Percentiles rank a stretch among this genome's conserved stretches.
Evolutionary conservation across 257 asterid genomes (phyloP).

Genomic region (Buddleja alternifolia): DNA sequence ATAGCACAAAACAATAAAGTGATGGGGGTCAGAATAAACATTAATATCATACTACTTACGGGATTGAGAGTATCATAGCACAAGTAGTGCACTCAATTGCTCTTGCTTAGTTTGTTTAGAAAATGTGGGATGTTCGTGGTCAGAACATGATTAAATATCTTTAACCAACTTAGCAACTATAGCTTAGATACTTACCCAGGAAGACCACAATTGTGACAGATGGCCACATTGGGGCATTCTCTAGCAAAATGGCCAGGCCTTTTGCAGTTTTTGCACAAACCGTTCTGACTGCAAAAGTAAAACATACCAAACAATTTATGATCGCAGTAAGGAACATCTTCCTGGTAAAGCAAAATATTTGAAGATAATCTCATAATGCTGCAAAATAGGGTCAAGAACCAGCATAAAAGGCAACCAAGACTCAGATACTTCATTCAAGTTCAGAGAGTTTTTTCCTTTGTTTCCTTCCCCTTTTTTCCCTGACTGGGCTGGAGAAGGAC

Average conservation of each 20-base stretch:
- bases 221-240: slow-evolving; percentile 92
- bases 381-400: slow-evolving; percentile 11
- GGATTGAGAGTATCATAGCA: neutral
- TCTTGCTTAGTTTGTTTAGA: neutral
- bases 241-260: slow-evolving; percentile 97
- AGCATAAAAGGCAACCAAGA: neutral
- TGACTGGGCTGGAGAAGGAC: slow-evolving; percentile 3
- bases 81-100: neutral
- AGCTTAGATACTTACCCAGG: slow-evolving; percentile 73
- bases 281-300: slow-evolving; percentile 62
- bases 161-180: slow-evolving; percentile 12
- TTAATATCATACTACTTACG: neutral
- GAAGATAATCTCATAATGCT: slow-evolving; percentile 10
- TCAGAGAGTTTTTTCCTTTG: neutral
- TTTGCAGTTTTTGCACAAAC: slow-evolving; percentile 93
- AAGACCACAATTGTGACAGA: slow-evolving; percentile 97
- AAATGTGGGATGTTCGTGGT: neutral
- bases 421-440: neutral
- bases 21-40: neutral
- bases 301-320: slow-evolving; percentile 13
- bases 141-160: neutral
- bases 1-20: neutral
- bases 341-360: slow-evolving; percentile 9
- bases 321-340: slow-evolving; percentile 11
- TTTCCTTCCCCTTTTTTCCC: neutral